Evolutionary conservation across 805 yeast genomes (phyloP), one percentile per base, ranked within the genome.

Genomic region (Cyberlindnera maclurae): DNA sequence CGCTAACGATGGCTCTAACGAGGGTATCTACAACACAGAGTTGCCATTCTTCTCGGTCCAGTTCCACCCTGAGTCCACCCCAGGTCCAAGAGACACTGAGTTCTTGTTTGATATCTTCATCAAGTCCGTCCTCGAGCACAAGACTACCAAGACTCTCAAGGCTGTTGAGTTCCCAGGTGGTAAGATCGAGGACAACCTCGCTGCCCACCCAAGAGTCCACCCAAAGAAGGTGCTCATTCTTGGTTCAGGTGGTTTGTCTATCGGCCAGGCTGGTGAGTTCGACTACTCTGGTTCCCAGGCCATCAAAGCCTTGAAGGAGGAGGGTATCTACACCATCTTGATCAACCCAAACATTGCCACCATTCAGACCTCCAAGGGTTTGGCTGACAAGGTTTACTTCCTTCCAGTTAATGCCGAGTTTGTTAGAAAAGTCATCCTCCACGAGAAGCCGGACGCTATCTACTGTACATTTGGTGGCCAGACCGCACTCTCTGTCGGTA

Each of bases 271-370:
- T 47, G 98, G 98, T 65, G 98, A 93, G 68, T 93, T 93, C 58
- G 98, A 93, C 64, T 93, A 93, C 68, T 88, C 97, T 33, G 98
- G 98, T 58, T 87, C 96, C 40, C 98, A 93, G 68, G 98, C 98
- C 43, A 93, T 93, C 67, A 93, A 93, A 67, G 98, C 98, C 34
- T 73, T 93, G 67, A 90, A 87, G 64, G 97, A 93, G 70, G 97
- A 89, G 67, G 96, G 96, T 45, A 93, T 90, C 49, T 87, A 90
- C 73, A 89, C 97, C 41, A 82, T 93, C 51, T 75, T 93, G 58
- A 89, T 93, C 59, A 93, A 93, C 65, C 98, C 98, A 41, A 93
- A 93, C 65, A 93, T 93, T 61, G 98, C 98, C 38, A 93, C 98
- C 26, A 93, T 89, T 55, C 98, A 93, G 70, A 93, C 98, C 15